Base-by-base conservation (phyloP, 306 rosid genomes). In the Heteromeles arbutifolia region DNA sequence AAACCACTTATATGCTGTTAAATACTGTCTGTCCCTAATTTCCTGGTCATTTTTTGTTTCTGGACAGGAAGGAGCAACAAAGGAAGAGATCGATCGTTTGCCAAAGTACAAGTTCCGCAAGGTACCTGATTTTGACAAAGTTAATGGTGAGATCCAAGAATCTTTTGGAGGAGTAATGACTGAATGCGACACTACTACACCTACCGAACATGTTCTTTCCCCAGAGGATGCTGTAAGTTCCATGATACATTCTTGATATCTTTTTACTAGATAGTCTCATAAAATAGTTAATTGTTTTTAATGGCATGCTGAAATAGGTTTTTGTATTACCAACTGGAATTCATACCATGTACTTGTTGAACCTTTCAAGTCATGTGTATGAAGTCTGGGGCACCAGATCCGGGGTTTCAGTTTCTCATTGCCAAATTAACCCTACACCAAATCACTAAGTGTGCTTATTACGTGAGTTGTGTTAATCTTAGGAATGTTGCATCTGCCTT, bases 401-500 rank as follows among this genome's bases (percentile, higher is more conserved):
- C 62, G 18, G 28, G 24, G n/a, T 66, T 69, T 61, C 15, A 24
- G 32, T 48, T 78, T 62, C 53, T 78, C 50, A 41, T 62, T 78
- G 52, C 54, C 43, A 53, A n/a, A 53, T 13, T 67, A 26, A 39
- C 21, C 70, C 3, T 0, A 22, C 18, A 37, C 12, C 26, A 56
- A 9, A 66, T 84, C 21, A 34, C 28, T 19, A 1, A 1, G 29
- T 31, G 26, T 48, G 37, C 74, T 67, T 43, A 67, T 79, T 50
- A 43, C 7, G 21, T 62, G n/a, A 52, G 32, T 56, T 15, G 31
- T 70, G 4, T 24, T 61, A 48, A 25, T 74, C 13, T 56, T 75
- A 94, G 98, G 98, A 92, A 74, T 95, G 98, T 41, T 87, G 96
- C 76, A 89, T 95, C 78, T 95, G 98, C 84, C 93, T 95, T 31